A percentile compares a stretch with the other conserved stretches of the same genome.
Evolutionary conservation across 208 protist genomes (phyloP).

Genomic region (Trichomonas tenax): DNA sequence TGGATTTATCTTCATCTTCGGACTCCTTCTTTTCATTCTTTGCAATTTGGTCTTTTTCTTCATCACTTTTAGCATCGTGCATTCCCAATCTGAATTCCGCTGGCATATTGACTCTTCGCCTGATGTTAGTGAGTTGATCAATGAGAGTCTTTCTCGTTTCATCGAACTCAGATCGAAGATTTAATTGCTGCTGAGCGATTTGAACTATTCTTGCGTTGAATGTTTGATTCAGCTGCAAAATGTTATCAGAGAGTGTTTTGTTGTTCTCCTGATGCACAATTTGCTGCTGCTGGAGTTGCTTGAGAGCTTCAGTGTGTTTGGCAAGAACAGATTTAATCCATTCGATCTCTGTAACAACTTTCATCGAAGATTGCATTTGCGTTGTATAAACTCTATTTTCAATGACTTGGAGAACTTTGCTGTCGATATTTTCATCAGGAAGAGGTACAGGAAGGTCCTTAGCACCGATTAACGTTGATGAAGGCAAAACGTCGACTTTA

Average conservation of each 20-base stretch:
- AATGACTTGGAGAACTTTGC: not conserved
- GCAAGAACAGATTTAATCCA: not conserved
- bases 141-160: not conserved
- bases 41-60: not conserved
- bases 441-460: not conserved
- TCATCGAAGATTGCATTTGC: not conserved
- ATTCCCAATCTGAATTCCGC: not conserved
- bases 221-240: not conserved
- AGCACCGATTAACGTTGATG: not conserved
- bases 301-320: not conserved
- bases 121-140: not conserved
- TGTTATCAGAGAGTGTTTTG: not conserved
- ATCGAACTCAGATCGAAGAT: not conserved
- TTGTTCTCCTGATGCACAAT: not conserved
- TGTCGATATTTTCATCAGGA: not conserved
- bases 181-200: not conserved
- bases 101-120: not conserved
- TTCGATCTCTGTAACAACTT: not conserved
- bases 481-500: not conserved
- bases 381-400: not conserved
- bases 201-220: not conserved
- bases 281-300: not conserved
- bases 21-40: not conserved
- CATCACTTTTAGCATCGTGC: not conserved
- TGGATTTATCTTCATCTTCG: not conserved